phyloP scores from a whole-genome alignment of 2,329 filamentous ascomycete genomes.

The Arthrobotrys megalospora region DNA sequence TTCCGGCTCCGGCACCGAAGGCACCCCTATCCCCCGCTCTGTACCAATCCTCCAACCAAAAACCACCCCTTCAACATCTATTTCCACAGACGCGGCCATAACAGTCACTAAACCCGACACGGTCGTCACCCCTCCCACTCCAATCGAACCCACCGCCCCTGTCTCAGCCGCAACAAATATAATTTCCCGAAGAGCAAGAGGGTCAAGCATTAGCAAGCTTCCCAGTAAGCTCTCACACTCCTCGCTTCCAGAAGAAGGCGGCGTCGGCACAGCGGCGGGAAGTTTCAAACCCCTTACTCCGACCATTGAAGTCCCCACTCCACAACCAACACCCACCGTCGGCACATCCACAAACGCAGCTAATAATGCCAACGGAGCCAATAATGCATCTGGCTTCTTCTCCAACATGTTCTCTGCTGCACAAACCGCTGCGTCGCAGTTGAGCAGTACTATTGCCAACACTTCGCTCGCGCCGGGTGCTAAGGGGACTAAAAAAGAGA shows the following conservation, averaged over 20 bases:
- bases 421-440: slow-evolving; percentile 87
- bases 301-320: slow-evolving; percentile 76
- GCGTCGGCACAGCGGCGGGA: slow-evolving; percentile 1
- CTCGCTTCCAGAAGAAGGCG: slow-evolving; percentile 50
- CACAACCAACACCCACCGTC: slow-evolving; percentile 71
- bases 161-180: slow-evolving; percentile 45
- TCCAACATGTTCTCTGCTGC: slow-evolving; percentile 93
- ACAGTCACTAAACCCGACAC: slow-evolving; percentile 53
- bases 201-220: slow-evolving; percentile 52
- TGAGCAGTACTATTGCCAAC: slow-evolving; percentile 75
- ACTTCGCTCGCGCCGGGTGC: slow-evolving; percentile 67
- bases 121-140: slow-evolving; percentile 55
- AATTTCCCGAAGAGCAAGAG: slow-evolving; percentile 51
- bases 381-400: slow-evolving; percentile 80
- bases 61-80: slow-evolving; percentile 13
- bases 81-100: slow-evolving; percentile 35
- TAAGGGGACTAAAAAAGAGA: slow-evolving; percentile 65
- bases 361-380: slow-evolving; percentile 64
- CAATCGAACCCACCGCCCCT: slow-evolving; percentile 46
- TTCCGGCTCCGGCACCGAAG: slow-evolving; percentile 51
- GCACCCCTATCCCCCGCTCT: slow-evolving; percentile 36
- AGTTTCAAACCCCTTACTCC: slow-evolving; percentile 76
- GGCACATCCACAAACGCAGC: slow-evolving; percentile 68
- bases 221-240: slow-evolving; percentile 59
- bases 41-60: slow-evolving; percentile 31